Base-by-base conservation (phyloP, 495 filamentous ascomycete genomes). In the Penicillium subrubescens region DNA sequence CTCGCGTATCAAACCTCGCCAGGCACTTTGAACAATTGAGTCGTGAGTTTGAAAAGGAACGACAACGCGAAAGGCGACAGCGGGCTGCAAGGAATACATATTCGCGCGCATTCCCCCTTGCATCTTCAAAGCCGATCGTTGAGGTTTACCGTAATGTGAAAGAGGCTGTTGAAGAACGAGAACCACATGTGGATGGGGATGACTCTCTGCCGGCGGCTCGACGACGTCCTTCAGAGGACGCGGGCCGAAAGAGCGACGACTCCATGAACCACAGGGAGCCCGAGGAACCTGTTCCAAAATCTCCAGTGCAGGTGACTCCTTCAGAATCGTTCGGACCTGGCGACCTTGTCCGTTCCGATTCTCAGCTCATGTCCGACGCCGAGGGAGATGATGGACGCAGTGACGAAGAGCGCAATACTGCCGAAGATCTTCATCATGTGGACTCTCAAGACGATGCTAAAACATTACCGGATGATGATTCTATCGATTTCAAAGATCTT, bases 11-110 rank as follows among this genome's bases (percentile, higher is more conserved):
- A 6, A 92, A 86, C 6, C 84, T 98, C 34, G 93, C 96, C 15
- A 93, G 92, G 70, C 96, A 98, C 74, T 97, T 98, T 70, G 96
- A 99, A 73, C 93, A 97, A 71, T 77, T 99, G 37, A 96, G 92
- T 62, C 90, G 94, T 7, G 96, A 99, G 67, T 98, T 99, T 67
- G 94, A 99, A 70, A 96, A 93, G 71, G 94, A 98, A 79, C 84
- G 96, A 41, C 84, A 94, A 54, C 90, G 90, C 61, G 94, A 99
- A 70, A 86, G 90, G 71, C 88, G 88, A 54, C 90, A 93, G 69
- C 84, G 92, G 61, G 90, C 90, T 48, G 90, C 91, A n/a, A 92
- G 88, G 67, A 89, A 88, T 70, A 87, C 88, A 17, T 89, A 92
- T 70, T 88, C 91, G 0, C 87, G 94, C 59, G 93, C 92, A 21